Evolutionary conservation across 805 yeast species (phyloP), one percentile per base, ranked within the genome.

Genomic region (Myxozyma nipponensis): DNA sequence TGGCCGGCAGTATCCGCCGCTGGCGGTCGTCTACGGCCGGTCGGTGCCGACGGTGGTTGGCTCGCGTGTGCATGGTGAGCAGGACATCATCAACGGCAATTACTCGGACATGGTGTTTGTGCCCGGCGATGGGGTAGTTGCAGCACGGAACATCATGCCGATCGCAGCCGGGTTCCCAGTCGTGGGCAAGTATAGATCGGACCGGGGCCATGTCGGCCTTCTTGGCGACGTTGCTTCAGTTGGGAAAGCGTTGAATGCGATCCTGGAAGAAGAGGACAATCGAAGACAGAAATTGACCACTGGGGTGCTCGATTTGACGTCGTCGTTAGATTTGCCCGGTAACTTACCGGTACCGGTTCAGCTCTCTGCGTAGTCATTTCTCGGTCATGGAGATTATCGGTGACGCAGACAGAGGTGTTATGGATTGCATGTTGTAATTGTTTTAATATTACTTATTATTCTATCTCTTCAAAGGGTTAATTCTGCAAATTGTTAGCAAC

Each of bases 71-170:
- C 65, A 72, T 28, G 78, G 82, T 4, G 64, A 64, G 9, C 77
- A 82, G 39, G 93, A 81, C 34, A 81, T 90, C 51, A 74, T 70
- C 50, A 73, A 76, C 36, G 96, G 95, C 2, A 77, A 79, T 56
- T 89, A 85, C 69, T 80, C 77, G 56, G 83, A 86, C 60, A 84
- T 87, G 60, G 79, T 77, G 60, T 89, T 86, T 62, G 95, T 95
- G 0, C 86, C 87, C 3, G 97, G 97, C 15, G 97, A 90, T 66
- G 97, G 97, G 39, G 96, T 90, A 18, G 87, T 87, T 1, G 86
- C 86, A 66, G 86, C 84, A 58, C 78, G 78, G 56, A 84, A 89
- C 84, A 68, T 86, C 43, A 78, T 89, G 78, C 97, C 96, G 0
- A 86, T 84, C 38, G 75, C 76, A 55, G 32, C 13, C 13, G 95